These are phyloP conservation scores for Mycena vulgaris DNA, from an alignment of 768 basidiomycete genomes.

Conservation along the genomic window DNA sequence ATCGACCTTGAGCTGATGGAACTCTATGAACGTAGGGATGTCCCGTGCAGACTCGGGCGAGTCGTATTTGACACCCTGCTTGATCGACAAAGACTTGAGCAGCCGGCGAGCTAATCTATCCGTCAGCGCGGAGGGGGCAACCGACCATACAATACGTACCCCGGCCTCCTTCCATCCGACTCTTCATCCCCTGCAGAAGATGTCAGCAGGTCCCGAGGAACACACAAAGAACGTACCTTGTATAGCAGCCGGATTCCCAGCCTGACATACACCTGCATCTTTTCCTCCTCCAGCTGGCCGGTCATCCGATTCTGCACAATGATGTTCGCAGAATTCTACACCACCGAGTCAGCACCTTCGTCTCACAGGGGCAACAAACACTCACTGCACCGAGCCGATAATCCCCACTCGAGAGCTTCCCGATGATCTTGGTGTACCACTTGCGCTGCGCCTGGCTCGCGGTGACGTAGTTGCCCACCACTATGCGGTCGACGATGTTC, in stretches of 20 bases:
- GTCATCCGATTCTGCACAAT: conserved; percentile 96
- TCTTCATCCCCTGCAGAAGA: conserved; percentile 76
- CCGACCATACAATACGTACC: conserved; percentile 61
- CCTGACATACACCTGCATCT: conserved; percentile 95
- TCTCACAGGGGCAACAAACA: conserved; percentile 37
- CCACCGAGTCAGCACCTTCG: conserved; percentile 9
- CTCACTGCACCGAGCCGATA: conserved; percentile 92
- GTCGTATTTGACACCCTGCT: conserved; percentile 96
- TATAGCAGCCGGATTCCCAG: conserved; percentile 94
- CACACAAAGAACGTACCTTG: conserved; percentile 62
- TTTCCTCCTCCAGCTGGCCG: conserved; percentile 96
- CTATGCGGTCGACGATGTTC: conserved; percentile 89
- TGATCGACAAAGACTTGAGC: conserved; percentile 91
- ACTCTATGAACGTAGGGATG: conserved; percentile 90
- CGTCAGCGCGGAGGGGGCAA: conserved; percentile 10
- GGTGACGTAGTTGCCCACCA: conserved; percentile 96
- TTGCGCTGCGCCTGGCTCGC: conserved; percentile 96
- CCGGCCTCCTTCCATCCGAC: conserved; percentile 90
- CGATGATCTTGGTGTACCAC: conserved; percentile 93
- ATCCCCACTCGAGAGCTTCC: conserved; percentile 88
- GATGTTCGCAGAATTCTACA: conserved; percentile 96
- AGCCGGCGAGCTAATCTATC: conserved; percentile 74
- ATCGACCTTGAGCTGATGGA: conserved; percentile 86
- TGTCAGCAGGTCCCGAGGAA: neutral
- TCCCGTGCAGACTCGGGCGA: conserved; percentile 86